phyloP scores from a whole-genome alignment of 2,329 filamentous ascomycete genomes.

The Stenocarpella maydis region DNA sequence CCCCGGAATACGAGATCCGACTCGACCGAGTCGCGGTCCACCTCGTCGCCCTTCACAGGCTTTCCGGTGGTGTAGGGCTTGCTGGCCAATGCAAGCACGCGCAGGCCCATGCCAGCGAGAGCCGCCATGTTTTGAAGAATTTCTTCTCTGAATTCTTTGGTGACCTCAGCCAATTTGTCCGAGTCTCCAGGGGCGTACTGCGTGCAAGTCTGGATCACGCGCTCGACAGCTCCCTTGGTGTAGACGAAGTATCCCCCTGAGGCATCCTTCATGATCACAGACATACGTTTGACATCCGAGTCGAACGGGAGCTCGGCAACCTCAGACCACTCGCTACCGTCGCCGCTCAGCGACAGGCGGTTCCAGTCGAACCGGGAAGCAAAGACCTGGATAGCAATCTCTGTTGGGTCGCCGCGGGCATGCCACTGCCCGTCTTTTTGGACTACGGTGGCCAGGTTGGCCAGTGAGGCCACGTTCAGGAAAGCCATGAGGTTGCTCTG shows the following conservation, averaged over 20 bases:
- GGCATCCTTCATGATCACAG: constrained; percentile 60
- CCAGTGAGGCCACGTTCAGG: constrained; percentile 64
- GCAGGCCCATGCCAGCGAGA: constrained; percentile 67
- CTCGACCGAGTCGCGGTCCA: constrained; percentile 59
- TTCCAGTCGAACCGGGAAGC: constrained; percentile 69
- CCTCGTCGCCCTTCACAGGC: constrained; percentile 42
- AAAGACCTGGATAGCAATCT: constrained; percentile 74
- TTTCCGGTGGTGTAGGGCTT: constrained; percentile 38
- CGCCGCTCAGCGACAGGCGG: constrained; percentile 54
- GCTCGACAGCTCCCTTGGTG: constrained; percentile 68
- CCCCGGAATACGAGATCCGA: constrained; percentile 68
- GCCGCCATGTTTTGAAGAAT: constrained; percentile 65
- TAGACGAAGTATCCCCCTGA: constrained; percentile 42
- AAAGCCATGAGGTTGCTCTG: constrained; percentile 57
- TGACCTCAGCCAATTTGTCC: constrained; percentile 47
- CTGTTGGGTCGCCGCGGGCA: constrained; percentile 68
- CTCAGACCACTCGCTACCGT: constrained; percentile 54
- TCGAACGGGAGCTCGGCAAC: constrained; percentile 71
- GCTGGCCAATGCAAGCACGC: constrained; percentile 68
- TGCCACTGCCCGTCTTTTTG: constrained; percentile 57
- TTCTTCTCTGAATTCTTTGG: background rate
- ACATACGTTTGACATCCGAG: constrained; percentile 72
- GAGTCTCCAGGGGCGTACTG: background rate
- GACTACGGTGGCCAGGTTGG: constrained; percentile 67
- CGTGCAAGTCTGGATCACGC: constrained; percentile 65